phyloP scores from a whole-genome alignment of 73 alveolate species.

The Stentor coeruleus region DNA sequence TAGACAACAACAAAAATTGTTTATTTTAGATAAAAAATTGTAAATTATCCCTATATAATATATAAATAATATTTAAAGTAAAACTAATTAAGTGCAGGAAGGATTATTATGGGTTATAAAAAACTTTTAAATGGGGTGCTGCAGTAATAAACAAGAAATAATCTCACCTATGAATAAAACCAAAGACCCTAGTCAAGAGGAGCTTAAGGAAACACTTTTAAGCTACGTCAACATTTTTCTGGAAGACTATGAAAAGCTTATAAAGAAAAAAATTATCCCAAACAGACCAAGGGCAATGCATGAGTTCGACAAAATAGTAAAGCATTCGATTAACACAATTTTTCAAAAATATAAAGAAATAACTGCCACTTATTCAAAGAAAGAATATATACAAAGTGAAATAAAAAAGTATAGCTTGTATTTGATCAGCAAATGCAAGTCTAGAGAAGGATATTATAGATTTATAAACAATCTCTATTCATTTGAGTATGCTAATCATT shows the following conservation, averaged over 20 bases:
- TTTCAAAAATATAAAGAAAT: neutral
- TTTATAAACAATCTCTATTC: neutral
- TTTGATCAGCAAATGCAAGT: neutral
- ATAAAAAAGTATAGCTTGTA: too few relatives aligned
- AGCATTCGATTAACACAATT: neutral
- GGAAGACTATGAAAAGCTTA: neutral
- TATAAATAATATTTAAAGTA: too few relatives aligned
- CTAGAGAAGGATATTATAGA: neutral
- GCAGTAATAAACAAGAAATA: too few relatives aligned
- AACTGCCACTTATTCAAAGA: neutral
- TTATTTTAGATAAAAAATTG: too few relatives aligned
- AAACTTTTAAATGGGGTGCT: too few relatives aligned
- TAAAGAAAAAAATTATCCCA: neutral
- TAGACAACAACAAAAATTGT: too few relatives aligned
- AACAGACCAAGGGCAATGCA: neutral
- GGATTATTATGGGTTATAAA: too few relatives aligned
- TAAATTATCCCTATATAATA: too few relatives aligned
- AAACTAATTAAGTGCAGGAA: too few relatives aligned
- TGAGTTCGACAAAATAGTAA: neutral
- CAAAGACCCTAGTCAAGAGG: too few relatives aligned
- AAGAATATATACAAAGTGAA: neutral
- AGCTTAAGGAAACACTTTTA: neutral
- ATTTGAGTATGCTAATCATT: neutral
- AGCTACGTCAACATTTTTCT: neutral
- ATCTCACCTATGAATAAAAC: too few relatives aligned